A percentile compares a stretch with the other conserved stretches of the same genome.
Conservation (phyloP, 768 basidiomycete genomes). For the Boletales sp. region DNA sequence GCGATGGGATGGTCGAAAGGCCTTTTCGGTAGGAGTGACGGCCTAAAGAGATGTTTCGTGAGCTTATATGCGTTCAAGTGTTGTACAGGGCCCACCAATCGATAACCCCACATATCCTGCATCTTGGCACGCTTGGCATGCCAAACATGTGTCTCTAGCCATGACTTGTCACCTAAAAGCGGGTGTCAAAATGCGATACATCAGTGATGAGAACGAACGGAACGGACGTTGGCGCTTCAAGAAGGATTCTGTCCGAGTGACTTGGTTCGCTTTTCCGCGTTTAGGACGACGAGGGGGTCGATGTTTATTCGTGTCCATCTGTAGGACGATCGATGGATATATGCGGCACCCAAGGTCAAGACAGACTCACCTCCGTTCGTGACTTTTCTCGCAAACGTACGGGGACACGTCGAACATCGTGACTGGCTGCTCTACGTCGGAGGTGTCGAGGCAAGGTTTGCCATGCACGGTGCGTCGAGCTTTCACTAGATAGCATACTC, state of each 20-base stretch:
- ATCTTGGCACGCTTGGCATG: constrained; percentile 97
- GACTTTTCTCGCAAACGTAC: constrained; percentile 80
- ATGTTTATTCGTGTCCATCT: constrained; percentile 55
- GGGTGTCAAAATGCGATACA: neutral
- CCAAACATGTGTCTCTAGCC: constrained; percentile 97
- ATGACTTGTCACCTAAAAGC: constrained; percentile 70
- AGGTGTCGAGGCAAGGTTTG: constrained; percentile 91
- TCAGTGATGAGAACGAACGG: neutral
- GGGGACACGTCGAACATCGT: constrained; percentile 90
- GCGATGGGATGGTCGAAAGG: constrained; percentile 87
- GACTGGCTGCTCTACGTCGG: constrained; percentile 89
- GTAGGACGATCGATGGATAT: constrained; percentile 32
- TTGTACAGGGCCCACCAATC: constrained; percentile 51
- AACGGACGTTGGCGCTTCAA: constrained; percentile 69
- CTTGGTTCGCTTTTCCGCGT: constrained; percentile 56
- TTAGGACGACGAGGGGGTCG: constrained; percentile 48
- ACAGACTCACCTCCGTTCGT: constrained; percentile 61
- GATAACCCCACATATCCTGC: constrained; percentile 89
- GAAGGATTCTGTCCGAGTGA: constrained; percentile 58
- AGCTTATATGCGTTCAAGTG: too few species aligned
- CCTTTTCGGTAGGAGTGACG: constrained; percentile 84
- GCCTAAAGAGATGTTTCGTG: constrained; percentile 44
- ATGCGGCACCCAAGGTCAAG: neutral
- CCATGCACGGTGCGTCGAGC: constrained; percentile 80
- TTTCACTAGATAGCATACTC: constrained; percentile 41